phyloP scores from a whole-genome alignment of 768 basidiomycete genomes.

The Russula dissimulans region DNA sequence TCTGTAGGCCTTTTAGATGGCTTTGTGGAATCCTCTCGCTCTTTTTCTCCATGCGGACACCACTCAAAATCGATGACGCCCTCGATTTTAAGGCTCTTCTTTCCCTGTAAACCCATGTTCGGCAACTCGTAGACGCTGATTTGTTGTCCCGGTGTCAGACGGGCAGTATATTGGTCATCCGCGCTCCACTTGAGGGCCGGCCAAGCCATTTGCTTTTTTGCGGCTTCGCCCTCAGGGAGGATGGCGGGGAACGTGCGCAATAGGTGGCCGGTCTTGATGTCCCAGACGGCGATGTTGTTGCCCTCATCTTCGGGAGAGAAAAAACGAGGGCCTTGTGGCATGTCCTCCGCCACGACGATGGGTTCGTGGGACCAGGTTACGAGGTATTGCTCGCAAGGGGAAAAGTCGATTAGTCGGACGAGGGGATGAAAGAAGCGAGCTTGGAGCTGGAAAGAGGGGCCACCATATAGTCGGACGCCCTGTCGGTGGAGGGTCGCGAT shows the following conservation, averaged over 20 bases:
- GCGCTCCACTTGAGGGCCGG: conserved; percentile 95
- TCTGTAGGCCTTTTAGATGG: conserved; percentile 59
- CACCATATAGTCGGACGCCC: conserved; percentile 95
- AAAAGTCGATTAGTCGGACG: conserved; percentile 94
- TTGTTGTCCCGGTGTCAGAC: conserved; percentile 81
- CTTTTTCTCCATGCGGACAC: conserved; percentile 89
- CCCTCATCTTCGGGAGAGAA: conserved; percentile 94
- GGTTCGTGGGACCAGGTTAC: conserved; percentile 97
- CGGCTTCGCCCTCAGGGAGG: conserved; percentile 46
- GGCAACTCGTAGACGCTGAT: conserved; percentile 97
- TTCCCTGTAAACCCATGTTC: conserved; percentile 86
- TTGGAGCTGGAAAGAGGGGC: conserved; percentile 78
- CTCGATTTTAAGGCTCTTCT: conserved; percentile 95
- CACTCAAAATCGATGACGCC: conserved; percentile 98
- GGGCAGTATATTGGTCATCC: conserved; percentile 90
- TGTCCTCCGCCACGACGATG: conserved; percentile 75
- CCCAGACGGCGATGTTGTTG: conserved; percentile 97
- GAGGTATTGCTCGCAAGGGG: conserved; percentile 91
- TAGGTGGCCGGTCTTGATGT: conserved; percentile 86
- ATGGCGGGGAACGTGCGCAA: conserved; percentile 84
- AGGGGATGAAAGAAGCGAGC: conserved; percentile 92
- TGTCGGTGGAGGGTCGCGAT: conserved; percentile 90
- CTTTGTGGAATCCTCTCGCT: conserved; percentile 58
- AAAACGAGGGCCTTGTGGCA: conserved; percentile 72
- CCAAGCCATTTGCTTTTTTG: conserved; percentile 86